Conservation (phyloP, 345 rosid species). For the Acer negundo region DNA sequence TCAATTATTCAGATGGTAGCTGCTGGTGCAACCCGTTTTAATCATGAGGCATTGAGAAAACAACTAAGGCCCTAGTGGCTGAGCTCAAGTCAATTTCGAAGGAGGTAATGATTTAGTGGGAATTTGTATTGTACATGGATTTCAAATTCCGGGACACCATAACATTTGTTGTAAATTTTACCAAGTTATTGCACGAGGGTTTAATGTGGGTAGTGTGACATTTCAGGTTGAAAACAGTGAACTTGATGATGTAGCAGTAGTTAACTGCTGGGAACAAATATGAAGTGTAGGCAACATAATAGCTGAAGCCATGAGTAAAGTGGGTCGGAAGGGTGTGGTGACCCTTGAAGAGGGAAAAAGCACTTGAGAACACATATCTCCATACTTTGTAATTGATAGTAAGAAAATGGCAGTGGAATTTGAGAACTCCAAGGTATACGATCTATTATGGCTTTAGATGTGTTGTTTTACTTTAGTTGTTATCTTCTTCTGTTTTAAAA, state of each 20-base stretch:
- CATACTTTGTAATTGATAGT: constrained; percentile 94
- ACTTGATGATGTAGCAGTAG: constrained; percentile 98
- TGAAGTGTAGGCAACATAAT: constrained; percentile 95
- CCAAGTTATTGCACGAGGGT: neutral
- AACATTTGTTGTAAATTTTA: neutral
- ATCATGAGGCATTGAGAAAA: constrained; percentile 99
- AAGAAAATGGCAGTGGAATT: constrained; percentile 98
- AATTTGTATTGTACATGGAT: neutral
- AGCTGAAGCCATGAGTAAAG: constrained; percentile 97
- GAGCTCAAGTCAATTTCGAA: constrained; percentile 86
- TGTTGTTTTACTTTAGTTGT: neutral
- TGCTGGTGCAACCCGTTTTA: constrained; percentile 97
- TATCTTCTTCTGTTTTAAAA: neutral
- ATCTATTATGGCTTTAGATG: neutral
- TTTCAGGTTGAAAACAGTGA: constrained; percentile 97
- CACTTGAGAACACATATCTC: constrained; percentile 88
- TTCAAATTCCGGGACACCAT: no score
- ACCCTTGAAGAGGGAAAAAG: constrained; percentile 99
- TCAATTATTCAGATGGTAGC: constrained; percentile 72
- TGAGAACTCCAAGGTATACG: constrained; percentile 90
- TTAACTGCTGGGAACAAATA: constrained; percentile 96
- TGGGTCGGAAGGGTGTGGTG: constrained; percentile 95
- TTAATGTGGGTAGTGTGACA: neutral
- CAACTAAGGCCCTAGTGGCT: constrained; percentile 73
- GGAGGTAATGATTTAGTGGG: constrained; percentile 49